Base-by-base conservation (phyloP, 768 basidiomycete species). In the Rubroboletus pulcherrimus region DNA sequence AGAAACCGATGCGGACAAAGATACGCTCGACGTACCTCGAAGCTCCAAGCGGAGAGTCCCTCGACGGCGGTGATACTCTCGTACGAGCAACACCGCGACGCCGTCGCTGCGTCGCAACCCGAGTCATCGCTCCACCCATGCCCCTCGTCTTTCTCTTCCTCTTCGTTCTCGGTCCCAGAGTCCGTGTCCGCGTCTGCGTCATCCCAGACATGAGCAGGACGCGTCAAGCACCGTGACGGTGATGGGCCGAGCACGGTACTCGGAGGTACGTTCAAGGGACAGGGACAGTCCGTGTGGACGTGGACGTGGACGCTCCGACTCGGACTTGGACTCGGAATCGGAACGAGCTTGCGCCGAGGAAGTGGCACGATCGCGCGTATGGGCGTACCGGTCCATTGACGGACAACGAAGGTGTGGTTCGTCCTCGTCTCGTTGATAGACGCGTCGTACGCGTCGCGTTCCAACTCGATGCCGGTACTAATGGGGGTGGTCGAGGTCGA, bases 41-140 rank as follows among this genome's bases (percentile, higher is more conserved):
- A 70, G 54, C 70, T 72, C 64, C 64, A 66, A 0, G 51, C 56
- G 0, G 49, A 17, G 0, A 70, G 64, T 8, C 70, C 68, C 12
- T 47, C 49, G 3, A 55, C 42, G 24, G 70, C 70, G 2, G 60
- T 64, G 56, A 70, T 70, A 17, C 68, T 71, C 66, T 66, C 56
- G 31, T 64, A 68, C 48, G 57, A 45, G 47, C 38, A 61, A 21
- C n/a, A 53, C 42, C 57, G 49, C 41, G 44, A 40, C 24, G 19
- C n/a, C 8, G 19, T 29, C 1, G 21, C 1, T 0, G 3, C 19
- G 14, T 10, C 45, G 2, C 21, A 6, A 8, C 14, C 56, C 12
- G 26, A 26, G 26, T 42, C 52, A 2, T 43, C 51, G 35, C n/a
- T 29, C 4, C 9, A 17, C 8, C 26, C 49, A 21, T 39, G 47